Base-by-base conservation (phyloP, 179 eudicot genomes). In the Silene noctiflora region DNA sequence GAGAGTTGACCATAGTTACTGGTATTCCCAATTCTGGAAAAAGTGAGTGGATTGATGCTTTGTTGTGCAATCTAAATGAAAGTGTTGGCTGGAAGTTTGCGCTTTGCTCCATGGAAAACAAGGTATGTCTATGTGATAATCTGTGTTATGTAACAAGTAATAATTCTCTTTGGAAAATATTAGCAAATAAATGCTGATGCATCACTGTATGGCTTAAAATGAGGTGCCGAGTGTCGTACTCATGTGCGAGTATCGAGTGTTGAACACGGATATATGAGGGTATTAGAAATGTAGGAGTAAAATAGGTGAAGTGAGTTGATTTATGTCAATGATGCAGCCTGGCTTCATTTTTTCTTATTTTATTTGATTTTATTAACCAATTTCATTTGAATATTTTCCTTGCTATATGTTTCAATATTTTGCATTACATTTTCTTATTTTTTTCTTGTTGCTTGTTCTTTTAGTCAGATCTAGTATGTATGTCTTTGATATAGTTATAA, bases 1-100 rank as follows among this genome's bases (percentile, higher is more conserved):
- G 99, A 78, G 99, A 95, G 83, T 81, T 95, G 85, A 95, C 99
- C 39, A 75, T 95, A 75, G 95, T 95, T 48, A 91, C 97, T 0
- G 99, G 99, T 84, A 93, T 95, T 75, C 99, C 99, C 13, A 95
- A 95, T 87, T 92, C 99, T 48, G 99, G 99, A 74, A 95, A 95
- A 88, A 95, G 99, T 74, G 99, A 95, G 83, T 95, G 99, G 99
- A 92, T 92, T 86, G 99, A 95, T 86, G 96, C 99, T 78, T 89
- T 95, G 44, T 29, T 92, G 74, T 89, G 96, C 89, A 95, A 95
- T 84, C 90, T 95, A 46, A 91, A 84, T 83, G 77, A 71, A 65
- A 87, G 82, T 82, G 83, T 78, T 83, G 92, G 92, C 9, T 95
- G 97, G 97, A 95, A 87, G 75, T 95, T 92, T 85, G 97, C 88